These are phyloP conservation scores for Globisporangium viniferum DNA, from an alignment of 352 stramenopile genomes.

Conservation along the genomic window DNA sequence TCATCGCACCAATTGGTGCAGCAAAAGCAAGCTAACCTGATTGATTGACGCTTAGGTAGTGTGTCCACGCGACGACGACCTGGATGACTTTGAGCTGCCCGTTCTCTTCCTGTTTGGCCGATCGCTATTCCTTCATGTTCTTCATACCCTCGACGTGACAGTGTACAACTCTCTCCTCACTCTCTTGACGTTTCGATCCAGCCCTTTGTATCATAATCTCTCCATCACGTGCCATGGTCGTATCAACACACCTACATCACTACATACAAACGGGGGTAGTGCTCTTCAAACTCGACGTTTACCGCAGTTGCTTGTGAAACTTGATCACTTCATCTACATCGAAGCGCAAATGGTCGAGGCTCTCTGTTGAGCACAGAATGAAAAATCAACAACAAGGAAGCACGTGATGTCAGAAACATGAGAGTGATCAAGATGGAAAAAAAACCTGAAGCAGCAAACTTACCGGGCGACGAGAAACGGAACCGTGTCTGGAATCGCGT, in stretches of 20 bases:
- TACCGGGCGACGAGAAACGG: conserved; percentile 69
- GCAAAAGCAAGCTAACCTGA: too few species aligned
- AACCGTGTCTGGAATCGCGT: conserved; percentile 87
- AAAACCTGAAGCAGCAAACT: conserved; percentile 13
- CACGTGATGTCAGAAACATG: conserved; percentile 14
- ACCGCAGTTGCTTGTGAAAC: conserved; percentile 32
- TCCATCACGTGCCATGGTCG: not conserved
- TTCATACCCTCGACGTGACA: not conserved
- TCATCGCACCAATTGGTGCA: too few species aligned
- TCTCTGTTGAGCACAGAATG: conserved; percentile 19
- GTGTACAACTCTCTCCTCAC: not conserved
- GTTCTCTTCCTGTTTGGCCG: not conserved
- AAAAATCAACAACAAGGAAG: not conserved
- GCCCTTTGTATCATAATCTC: not conserved
- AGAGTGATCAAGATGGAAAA: not conserved
- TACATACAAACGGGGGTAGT: not conserved
- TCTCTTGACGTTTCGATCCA: not conserved
- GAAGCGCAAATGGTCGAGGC: conserved; percentile 30
- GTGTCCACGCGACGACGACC: not conserved
- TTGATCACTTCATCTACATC: conserved; percentile 46
- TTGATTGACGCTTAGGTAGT: too few species aligned
- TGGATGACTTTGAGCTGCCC: not conserved
- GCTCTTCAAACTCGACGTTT: not conserved
- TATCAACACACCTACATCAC: not conserved
- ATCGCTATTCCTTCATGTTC: not conserved